Percentiles rank a stretch among this genome's conserved stretches.
Conservation (phyloP, 1,139 yeast genomes). For the Protomyces arabidopsidicola region DNA sequence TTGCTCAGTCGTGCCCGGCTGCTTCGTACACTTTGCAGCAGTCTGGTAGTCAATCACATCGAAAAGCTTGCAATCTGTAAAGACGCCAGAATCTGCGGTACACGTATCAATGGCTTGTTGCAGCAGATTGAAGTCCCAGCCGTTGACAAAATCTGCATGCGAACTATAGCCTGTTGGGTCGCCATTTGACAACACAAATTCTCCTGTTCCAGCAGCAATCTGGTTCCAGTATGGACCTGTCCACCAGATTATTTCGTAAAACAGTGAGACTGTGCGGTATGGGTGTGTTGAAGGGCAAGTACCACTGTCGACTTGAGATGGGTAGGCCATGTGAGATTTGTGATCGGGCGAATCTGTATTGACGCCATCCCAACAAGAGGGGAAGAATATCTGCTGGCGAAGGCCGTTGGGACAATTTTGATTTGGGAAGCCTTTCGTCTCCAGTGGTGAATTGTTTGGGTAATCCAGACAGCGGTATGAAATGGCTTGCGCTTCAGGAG, state of each 20-base stretch:
- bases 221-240: constrained; percentile 2
- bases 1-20: constrained; percentile 9
- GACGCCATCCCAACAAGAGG: constrained; percentile 31
- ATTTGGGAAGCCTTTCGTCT: constrained; percentile 22
- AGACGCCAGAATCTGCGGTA: constrained; percentile 26
- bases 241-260: constrained; percentile 28
- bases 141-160: constrained; percentile 30
- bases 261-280: constrained; percentile 19
- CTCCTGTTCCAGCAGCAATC: constrained; percentile 19
- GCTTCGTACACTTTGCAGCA: constrained; percentile 12
- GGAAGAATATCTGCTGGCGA: constrained; percentile 28
- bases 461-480: constrained; percentile 26
- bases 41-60: constrained; percentile 1
- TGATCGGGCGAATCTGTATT: constrained; percentile 28
- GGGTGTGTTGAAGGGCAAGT: constrained; percentile 27
- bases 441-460: constrained; percentile 22
- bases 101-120: constrained; percentile 28
- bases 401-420: constrained; percentile 28
- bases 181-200: constrained; percentile 25
- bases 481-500: constrained; percentile 23
- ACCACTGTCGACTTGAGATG: constrained; percentile 23
- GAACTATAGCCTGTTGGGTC: constrained; percentile 29
- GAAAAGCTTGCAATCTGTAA: constrained; percentile 27
- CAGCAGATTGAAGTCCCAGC: constrained; percentile 28
- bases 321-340: constrained; percentile 29